Evolutionary conservation across 139 green algal genomes (phyloP).

Genomic region (Picochlorum sp.): DNA sequence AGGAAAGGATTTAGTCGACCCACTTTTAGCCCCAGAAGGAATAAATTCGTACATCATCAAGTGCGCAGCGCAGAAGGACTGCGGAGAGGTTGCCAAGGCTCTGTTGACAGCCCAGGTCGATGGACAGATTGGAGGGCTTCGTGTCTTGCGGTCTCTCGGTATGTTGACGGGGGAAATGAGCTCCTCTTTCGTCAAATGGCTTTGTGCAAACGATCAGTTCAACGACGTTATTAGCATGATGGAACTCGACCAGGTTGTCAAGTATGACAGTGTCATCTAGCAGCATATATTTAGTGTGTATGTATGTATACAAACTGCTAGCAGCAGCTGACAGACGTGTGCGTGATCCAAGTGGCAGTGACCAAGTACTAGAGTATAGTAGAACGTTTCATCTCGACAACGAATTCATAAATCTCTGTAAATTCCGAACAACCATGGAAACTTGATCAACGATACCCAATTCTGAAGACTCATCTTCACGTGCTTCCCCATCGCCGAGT

Average conservation of each 20-base stretch:
- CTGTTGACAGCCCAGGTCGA: neutral
- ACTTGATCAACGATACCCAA: slow-evolving; percentile 20
- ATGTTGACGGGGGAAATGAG: neutral
- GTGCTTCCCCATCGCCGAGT: slow-evolving; percentile 5
- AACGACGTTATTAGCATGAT: neutral
- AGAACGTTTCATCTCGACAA: slow-evolving; percentile 10
- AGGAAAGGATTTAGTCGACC: neutral
- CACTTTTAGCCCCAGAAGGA: neutral
- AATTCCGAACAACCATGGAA: slow-evolving; percentile 6
- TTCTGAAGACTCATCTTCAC: neutral
- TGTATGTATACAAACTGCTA: too few relatives aligned
- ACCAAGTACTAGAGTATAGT: too few relatives aligned
- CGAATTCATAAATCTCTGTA: slow-evolving; percentile 34
- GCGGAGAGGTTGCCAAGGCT: neutral
- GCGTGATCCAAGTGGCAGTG: too few relatives aligned
- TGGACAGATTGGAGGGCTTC: neutral
- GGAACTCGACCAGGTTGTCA: neutral
- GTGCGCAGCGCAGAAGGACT: neutral
- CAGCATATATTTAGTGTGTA: too few relatives aligned
- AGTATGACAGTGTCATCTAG: neutral
- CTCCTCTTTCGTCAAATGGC: neutral
- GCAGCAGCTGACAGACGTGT: too few relatives aligned
- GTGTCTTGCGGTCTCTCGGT: neutral
- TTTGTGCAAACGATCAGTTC: neutral
- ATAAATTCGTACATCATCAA: neutral